A percentile compares a stretch with the other conserved stretches of the same genome.
Evolutionary conservation across 2,329 filamentous ascomycete species (phyloP).

Genomic region (Colletotrichum filicis): DNA sequence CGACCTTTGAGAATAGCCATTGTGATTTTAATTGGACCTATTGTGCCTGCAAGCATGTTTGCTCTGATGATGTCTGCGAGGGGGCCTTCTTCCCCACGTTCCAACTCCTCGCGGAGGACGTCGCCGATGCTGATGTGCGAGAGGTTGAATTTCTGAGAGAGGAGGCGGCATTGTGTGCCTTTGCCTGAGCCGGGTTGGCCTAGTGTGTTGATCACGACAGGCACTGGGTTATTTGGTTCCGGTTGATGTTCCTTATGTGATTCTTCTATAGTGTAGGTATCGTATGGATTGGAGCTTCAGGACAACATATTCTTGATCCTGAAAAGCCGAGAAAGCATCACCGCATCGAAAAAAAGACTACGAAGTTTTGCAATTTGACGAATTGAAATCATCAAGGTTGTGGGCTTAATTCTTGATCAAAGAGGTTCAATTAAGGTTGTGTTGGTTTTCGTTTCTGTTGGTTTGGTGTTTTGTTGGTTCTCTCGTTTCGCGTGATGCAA

Average conservation of each 20-base stretch:
- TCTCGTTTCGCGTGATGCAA: neutral
- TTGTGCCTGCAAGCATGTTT: neutral
- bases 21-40: neutral
- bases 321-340: no score
- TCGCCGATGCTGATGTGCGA: neutral
- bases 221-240: accelerated
- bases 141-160: neutral
- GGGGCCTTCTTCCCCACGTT: neutral
- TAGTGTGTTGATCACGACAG: neutral
- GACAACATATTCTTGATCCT: no score
- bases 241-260: no score
- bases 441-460: neutral
- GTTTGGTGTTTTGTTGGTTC: neutral
- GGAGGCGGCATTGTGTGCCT: neutral
- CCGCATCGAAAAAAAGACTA: no score
- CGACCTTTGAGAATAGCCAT: neutral
- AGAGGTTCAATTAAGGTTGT: neutral
- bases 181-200: neutral
- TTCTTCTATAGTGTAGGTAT: neutral
- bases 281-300: no score
- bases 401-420: no score
- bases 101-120: neutral
- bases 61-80: neutral
- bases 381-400: no score
- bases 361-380: no score